Conservation (phyloP, 495 filamentous ascomycete genomes). For the Annulohypoxylon moriforme region DNA sequence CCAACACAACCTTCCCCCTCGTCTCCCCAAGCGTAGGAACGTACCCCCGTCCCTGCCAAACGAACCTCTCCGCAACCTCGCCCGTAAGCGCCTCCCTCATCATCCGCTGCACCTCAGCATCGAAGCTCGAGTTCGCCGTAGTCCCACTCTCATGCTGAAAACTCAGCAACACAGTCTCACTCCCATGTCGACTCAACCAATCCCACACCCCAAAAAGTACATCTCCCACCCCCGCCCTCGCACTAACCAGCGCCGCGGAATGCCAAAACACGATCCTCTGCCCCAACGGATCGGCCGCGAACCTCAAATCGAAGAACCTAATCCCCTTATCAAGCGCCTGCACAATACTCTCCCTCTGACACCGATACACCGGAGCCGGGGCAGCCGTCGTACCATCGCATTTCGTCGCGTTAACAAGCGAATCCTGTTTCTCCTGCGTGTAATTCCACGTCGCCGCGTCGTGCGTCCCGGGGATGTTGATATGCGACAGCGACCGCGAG, state of each 20-base stretch:
- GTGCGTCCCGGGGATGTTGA: slow-evolving; percentile 66
- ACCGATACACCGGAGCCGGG: slow-evolving; percentile 53
- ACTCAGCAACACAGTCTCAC: slow-evolving; percentile 81
- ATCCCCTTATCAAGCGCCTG: slow-evolving; percentile 59
- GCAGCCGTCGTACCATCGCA: slow-evolving; percentile 50
- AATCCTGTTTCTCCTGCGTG: slow-evolving; percentile 55
- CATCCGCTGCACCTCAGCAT: slow-evolving; percentile 65
- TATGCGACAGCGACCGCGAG: slow-evolving; percentile 55
- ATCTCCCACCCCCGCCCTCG: slow-evolving; percentile 57
- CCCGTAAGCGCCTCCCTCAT: slow-evolving; percentile 71
- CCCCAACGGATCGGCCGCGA: slow-evolving; percentile 60
- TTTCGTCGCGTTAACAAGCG: slow-evolving; percentile 52
- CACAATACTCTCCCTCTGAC: slow-evolving; percentile 54
- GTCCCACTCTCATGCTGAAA: slow-evolving; percentile 85
- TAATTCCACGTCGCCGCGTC: slow-evolving; percentile 69
- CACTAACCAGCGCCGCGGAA: slow-evolving; percentile 57
- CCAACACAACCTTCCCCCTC: slow-evolving; percentile 80
- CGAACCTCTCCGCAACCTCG: slow-evolving; percentile 67
- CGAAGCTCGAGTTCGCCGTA: slow-evolving; percentile 63
- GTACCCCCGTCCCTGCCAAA: slow-evolving; percentile 69
- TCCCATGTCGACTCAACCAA: slow-evolving; percentile 72
- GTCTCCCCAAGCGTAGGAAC: slow-evolving; percentile 76
- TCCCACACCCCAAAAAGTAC: slow-evolving; percentile 62
- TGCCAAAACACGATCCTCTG: slow-evolving; percentile 63
- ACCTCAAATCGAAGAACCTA: slow-evolving; percentile 64